Evolutionary conservation across 148 eudicot genomes (phyloP).

Genomic region (Amaranthus palmeri): DNA sequence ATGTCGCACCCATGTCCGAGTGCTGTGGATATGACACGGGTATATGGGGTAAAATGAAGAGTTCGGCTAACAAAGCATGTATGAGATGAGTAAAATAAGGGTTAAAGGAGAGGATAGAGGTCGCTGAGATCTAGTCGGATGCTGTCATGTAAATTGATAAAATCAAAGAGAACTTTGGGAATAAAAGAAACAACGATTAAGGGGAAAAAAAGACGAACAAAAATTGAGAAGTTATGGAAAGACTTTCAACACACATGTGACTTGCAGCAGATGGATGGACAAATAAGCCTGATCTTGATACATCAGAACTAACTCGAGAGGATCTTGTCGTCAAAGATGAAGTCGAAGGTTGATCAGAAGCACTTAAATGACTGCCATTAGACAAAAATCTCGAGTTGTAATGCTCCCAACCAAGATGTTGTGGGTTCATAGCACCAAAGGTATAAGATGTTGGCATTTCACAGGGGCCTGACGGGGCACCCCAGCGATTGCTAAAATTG

Average conservation of each 20-base stretch:
- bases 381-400: slow-evolving; percentile 48
- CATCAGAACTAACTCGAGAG: slow-evolving; percentile 53
- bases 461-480: slow-evolving; percentile 50
- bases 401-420: slow-evolving; percentile 65
- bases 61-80: too few species aligned
- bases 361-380: slow-evolving; percentile 43
- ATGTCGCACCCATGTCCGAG: too few species aligned
- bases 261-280: slow-evolving; percentile 54
- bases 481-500: slow-evolving; percentile 68
- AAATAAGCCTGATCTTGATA: slow-evolving; percentile 64
- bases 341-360: slow-evolving; percentile 51
- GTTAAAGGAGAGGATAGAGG: too few species aligned
- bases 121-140: too few species aligned
- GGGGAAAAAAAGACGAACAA: background rate
- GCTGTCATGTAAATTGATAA: too few species aligned
- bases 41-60: too few species aligned
- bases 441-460: slow-evolving; percentile 63
- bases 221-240: background rate
- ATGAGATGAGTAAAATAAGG: too few species aligned
- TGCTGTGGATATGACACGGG: too few species aligned
- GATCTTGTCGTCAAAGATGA: slow-evolving; percentile 54
- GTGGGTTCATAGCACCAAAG: slow-evolving; percentile 67
- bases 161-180: too few species aligned
- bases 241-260: slow-evolving; percentile 47
- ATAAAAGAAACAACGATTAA: background rate